These are phyloP conservation scores for Lachnellula occidentalis DNA, from an alignment of 2,329 filamentous ascomycete genomes.

Conservation along the genomic window DNA sequence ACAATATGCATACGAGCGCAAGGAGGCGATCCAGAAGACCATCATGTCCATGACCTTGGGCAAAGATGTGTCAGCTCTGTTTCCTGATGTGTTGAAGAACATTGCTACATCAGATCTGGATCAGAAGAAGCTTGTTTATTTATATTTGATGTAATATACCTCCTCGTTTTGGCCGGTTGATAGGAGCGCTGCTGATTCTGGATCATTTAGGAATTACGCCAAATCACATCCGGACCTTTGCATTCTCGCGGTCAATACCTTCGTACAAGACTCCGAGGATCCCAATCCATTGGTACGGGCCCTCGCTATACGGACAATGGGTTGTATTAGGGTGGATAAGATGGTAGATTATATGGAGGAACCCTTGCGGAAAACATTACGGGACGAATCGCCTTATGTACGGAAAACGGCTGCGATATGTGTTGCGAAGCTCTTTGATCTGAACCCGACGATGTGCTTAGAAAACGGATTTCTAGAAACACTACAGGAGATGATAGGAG, in stretches of 20 bases:
- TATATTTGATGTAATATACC: conserved; percentile 78
- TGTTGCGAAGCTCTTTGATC: conserved; percentile 94
- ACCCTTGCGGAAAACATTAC: conserved; percentile 86
- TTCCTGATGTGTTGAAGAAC: conserved; percentile 97
- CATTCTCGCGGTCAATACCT: conserved; percentile 97
- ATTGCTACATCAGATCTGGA: conserved; percentile 92
- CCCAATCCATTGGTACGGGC: conserved; percentile 94
- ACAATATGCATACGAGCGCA: conserved; percentile 98
- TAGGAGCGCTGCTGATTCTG: conserved; percentile 11
- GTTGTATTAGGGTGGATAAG: conserved; percentile 95
- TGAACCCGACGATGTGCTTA: conserved; percentile 86
- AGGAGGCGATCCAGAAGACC: conserved; percentile 98
- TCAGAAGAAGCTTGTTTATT: conserved; percentile 98
- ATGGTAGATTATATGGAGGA: conserved; percentile 99
- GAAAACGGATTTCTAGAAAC: conserved; percentile 95
- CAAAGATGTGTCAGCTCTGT: conserved; percentile 95
- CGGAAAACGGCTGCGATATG: conserved; percentile 97
- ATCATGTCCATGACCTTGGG: conserved; percentile 99
- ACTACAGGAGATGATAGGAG: conserved; percentile 91
- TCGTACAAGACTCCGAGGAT: conserved; percentile 98
- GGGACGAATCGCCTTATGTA: conserved; percentile 97
- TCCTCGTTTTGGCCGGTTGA: background rate
- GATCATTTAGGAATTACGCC: conserved; percentile 78
- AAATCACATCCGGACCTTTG: conserved; percentile 98
- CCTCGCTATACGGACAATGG: conserved; percentile 95